Percentiles rank a stretch among this genome's conserved stretches.
These are phyloP conservation scores for Mucuna pruriens DNA, from an alignment of 306 rosid genomes.

Conservation along the genomic window DNA sequence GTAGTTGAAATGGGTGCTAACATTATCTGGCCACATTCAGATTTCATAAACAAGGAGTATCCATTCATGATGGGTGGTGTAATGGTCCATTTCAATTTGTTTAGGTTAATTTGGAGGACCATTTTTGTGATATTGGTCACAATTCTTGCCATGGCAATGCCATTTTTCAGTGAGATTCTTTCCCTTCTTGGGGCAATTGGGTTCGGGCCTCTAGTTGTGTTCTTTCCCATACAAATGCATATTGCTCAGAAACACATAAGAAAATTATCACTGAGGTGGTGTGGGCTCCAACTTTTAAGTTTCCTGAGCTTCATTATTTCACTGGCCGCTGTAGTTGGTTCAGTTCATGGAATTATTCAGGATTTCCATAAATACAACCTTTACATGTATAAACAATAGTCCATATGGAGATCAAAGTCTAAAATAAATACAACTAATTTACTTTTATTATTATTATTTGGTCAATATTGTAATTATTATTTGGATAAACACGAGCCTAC, in stretches of 20 bases:
- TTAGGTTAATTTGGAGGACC: conserved; percentile 72
- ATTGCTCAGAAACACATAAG: conserved; percentile 54
- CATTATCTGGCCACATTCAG: conserved; percentile 58
- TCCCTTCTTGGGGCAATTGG: conserved; percentile 72
- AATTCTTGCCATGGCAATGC: conserved; percentile 56
- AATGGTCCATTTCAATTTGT: conserved; percentile 45
- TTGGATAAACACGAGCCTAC: too few species aligned
- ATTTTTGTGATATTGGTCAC: conserved; percentile 52
- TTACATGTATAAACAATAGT: conserved; percentile 48
- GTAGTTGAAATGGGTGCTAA: conserved; percentile 57
- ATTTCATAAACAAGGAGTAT: conserved; percentile 51
- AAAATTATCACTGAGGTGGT: conserved; percentile 51
- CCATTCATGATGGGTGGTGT: conserved; percentile 20
- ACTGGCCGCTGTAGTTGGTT: conserved; percentile 51
- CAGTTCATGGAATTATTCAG: conserved; percentile 53
- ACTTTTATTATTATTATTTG: too few species aligned
- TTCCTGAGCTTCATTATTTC: conserved; percentile 52
- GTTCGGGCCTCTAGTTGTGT: conserved; percentile 66
- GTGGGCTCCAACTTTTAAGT: conserved; percentile 57
- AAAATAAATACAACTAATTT: neutral
- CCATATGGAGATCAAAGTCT: neutral
- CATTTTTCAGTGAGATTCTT: conserved; percentile 69
- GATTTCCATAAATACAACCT: conserved; percentile 50
- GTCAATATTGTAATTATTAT: too few species aligned
- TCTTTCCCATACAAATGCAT: conserved; percentile 76